Percentiles rank a stretch among this genome's conserved stretches.
These are phyloP conservation scores for Clohesyomyces aquaticus DNA, from an alignment of 495 filamentous ascomycete genomes.

Conservation along the genomic window DNA sequence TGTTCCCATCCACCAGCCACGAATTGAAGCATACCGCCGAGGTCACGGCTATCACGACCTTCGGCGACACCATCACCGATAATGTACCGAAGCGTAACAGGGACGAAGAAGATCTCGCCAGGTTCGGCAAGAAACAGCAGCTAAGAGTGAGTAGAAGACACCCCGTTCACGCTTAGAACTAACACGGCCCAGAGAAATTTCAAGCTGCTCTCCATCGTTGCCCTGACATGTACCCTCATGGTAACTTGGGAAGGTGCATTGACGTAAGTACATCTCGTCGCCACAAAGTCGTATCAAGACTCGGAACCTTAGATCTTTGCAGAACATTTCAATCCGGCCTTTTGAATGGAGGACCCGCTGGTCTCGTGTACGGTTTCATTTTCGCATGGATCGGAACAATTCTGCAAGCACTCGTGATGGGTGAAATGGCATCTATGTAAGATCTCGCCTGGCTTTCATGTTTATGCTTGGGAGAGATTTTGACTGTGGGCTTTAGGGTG, in stretches of 20 bases:
- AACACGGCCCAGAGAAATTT: background rate
- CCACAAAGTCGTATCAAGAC: too few relatives aligned
- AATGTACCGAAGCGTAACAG: too few relatives aligned
- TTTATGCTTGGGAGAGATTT: too few relatives aligned
- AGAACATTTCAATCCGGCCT: slow-evolving; percentile 29
- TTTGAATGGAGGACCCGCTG: slow-evolving; percentile 46
- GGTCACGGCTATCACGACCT: background rate
- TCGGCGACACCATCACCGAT: background rate
- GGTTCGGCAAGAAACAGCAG: background rate
- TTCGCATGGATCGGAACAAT: slow-evolving; percentile 45
- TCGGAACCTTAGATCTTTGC: too few relatives aligned
- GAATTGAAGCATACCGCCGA: background rate
- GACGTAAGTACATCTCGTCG: too few relatives aligned
- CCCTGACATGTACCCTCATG: background rate
- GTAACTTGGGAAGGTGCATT: background rate
- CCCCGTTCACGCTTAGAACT: too few relatives aligned
- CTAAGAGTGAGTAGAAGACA: background rate
- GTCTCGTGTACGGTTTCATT: slow-evolving; percentile 45
- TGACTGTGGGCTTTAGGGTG: too few relatives aligned
- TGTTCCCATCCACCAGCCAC: background rate
- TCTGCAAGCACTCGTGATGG: slow-evolving; percentile 44
- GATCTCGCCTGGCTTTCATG: slow-evolving; percentile 34
- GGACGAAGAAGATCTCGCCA: background rate
- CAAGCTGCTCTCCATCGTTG: background rate
- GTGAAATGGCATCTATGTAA: slow-evolving; percentile 49